Conservation (phyloP, 2,329 filamentous ascomycete genomes). For the Xylaria sp. region DNA sequence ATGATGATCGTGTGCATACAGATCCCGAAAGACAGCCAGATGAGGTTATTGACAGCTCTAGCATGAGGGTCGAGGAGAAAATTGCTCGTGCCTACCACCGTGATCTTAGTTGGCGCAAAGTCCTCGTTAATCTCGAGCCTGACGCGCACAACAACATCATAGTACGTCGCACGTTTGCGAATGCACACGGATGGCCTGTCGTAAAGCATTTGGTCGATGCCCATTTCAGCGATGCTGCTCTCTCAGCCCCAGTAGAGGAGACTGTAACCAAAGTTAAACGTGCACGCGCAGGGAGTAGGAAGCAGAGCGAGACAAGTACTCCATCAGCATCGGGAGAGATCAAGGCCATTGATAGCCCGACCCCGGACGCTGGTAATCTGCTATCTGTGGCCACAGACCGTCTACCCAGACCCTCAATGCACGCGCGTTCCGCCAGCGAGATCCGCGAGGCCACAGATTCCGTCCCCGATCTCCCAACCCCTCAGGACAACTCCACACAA, state of each 20-base stretch:
- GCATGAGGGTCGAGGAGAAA: conserved; percentile 93
- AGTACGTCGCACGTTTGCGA: conserved; percentile 91
- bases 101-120: conserved; percentile 91
- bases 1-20: conserved; percentile 47
- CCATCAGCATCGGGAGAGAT: conserved; percentile 49
- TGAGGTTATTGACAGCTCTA: conserved; percentile 53
- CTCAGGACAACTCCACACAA: conserved; percentile 21
- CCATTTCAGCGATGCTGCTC: conserved; percentile 76
- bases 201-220: conserved; percentile 91
- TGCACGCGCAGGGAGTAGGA: conserved; percentile 54
- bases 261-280: conserved; percentile 63
- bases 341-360: neutral
- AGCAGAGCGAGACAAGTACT: conserved; percentile 57
- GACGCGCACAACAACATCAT: conserved; percentile 99
- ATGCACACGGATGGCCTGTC: conserved; percentile 96
- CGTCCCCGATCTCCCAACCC: conserved; percentile 41
- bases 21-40: conserved; percentile 42
- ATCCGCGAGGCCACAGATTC: conserved; percentile 40
- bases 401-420: neutral
- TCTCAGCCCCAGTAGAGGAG: conserved; percentile 61
- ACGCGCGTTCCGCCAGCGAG: conserved; percentile 29
- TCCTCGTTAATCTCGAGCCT: conserved; percentile 88
- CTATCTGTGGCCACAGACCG: neutral
- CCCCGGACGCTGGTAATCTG: neutral
- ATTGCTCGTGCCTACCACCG: conserved; percentile 94